phyloP scores from a whole-genome alignment of 352 stramenopile genomes.

The Phytophthora sp. region DNA sequence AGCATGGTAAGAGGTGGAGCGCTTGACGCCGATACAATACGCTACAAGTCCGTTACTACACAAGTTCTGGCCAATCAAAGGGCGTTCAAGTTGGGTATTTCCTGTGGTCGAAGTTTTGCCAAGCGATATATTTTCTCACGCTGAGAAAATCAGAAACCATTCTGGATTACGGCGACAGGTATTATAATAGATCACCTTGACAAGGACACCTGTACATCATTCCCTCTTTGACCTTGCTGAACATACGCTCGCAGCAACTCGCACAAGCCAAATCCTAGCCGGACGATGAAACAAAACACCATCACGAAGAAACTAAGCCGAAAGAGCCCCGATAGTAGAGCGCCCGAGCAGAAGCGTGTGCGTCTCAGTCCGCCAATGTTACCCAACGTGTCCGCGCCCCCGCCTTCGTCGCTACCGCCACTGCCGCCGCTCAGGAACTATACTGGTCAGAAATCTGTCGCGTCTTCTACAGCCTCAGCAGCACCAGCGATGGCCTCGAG shows the following conservation, averaged over 20 bases:
- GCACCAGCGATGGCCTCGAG: constrained; percentile 1
- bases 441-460: neutral
- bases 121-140: neutral
- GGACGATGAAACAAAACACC: constrained; percentile 22
- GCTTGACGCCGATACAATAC: constrained; percentile 4
- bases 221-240: neutral
- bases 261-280: neutral
- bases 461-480: neutral
- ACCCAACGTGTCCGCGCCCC: neutral
- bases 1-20: neutral
- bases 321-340: neutral
- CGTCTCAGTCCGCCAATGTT: constrained; percentile 30
- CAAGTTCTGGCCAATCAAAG: constrained; percentile 10
- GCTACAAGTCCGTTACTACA: no score
- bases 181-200: neutral
- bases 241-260: no score
- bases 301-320: constrained; percentile 18
- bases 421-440: constrained; percentile 21
- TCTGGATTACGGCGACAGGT: neutral
- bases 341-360: constrained; percentile 30
- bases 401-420: constrained; percentile 13
- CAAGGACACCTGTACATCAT: no score
- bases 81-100: neutral
- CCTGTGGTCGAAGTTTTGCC: neutral
- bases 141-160: neutral